A percentile compares a stretch with the other conserved stretches of the same genome.
Conservation (phyloP, 106 monocot species). For the Platanthera guangdongensis region DNA sequence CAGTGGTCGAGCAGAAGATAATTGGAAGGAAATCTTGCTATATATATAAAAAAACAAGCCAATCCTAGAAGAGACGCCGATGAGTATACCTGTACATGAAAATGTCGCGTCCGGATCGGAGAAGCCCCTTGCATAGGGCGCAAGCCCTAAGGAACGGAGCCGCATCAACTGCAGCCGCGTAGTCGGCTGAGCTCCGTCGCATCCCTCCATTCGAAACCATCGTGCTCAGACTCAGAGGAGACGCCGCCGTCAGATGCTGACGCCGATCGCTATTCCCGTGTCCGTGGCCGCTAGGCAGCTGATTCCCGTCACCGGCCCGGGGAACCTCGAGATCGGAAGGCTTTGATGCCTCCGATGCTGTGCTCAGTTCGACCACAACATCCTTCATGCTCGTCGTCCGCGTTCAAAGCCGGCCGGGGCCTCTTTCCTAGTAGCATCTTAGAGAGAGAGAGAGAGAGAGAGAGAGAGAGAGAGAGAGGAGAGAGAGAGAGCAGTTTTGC, state of each 20-base stretch:
- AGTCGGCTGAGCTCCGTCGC: conserved; percentile 7
- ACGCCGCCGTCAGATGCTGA: neutral
- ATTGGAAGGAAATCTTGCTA: too few species aligned
- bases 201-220: neutral
- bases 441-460: neutral
- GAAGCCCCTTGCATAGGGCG: conserved; percentile 34
- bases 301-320: neutral
- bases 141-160: conserved; percentile 39
- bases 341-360: neutral
- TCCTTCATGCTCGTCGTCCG: conserved; percentile 21
- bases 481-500: neutral
- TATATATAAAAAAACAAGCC: neutral
- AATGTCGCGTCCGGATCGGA: conserved; percentile 39
- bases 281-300: neutral
- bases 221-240: neutral
- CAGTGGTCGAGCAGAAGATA: too few species aligned
- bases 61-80: neutral
- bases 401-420: conserved; percentile 11
- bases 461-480: neutral
- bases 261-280: conserved; percentile 1
- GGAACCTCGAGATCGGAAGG: conserved; percentile 5
- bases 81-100: conserved; percentile 46
- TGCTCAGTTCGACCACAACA: conserved; percentile 6
- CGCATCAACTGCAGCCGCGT: conserved; percentile 8
- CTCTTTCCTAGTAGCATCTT: conserved; percentile 22